Conservation (phyloP, 192 early-diverging fungal species). For the Rhizophagus prolifer region DNA sequence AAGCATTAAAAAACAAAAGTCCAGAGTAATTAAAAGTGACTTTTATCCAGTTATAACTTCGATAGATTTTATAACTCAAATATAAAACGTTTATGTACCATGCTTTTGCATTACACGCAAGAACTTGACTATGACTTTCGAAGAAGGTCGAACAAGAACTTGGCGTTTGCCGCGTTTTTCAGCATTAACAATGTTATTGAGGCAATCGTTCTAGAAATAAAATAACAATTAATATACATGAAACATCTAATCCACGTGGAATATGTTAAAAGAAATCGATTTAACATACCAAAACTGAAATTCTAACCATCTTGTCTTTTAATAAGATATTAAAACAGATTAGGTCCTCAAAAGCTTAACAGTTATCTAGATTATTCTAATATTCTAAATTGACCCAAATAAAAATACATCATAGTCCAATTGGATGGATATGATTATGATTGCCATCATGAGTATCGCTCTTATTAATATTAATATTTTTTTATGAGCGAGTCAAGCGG, state of each 20-base stretch:
- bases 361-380: not conserved
- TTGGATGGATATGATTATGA: no score
- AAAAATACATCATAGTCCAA: not conserved
- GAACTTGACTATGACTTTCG: slow-evolving; percentile 99
- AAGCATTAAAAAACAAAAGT: slow-evolving; percentile 73
- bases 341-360: no score
- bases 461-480: not conserved
- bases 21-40: slow-evolving; percentile 46
- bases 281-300: slow-evolving; percentile 71
- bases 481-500: not conserved
- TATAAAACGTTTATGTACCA: slow-evolving; percentile 57
- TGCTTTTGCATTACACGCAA: slow-evolving; percentile 99
- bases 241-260: no score
- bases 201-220: slow-evolving; percentile 75
- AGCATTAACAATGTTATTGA: slow-evolving; percentile 99
- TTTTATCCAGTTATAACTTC: slow-evolving; percentile 75
- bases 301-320: slow-evolving; percentile 83
- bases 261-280: not conserved
- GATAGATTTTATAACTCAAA: slow-evolving; percentile 30
- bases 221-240: not conserved
- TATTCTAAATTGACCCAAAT: not conserved
- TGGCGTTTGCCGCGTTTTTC: slow-evolving; percentile 98
- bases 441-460: not conserved
- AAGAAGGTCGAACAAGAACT: slow-evolving; percentile 94
- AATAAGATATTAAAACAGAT: not conserved